Percentiles rank a stretch among this genome's conserved stretches.
Conservation (phyloP, 805 yeast genomes). For the Wickerhamomyces sydowiorum region DNA sequence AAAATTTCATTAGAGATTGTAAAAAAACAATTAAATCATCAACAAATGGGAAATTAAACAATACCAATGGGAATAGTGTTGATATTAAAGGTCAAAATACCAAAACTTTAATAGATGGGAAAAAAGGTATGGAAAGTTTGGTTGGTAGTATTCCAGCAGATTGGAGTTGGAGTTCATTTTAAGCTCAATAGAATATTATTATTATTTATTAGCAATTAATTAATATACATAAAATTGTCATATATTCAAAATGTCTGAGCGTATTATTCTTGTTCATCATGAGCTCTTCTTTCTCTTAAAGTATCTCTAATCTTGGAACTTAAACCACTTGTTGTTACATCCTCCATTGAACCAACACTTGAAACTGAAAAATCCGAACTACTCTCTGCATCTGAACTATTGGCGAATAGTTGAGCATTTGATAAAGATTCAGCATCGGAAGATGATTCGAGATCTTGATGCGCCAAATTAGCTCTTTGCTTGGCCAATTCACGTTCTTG, state of each 20-base stretch:
- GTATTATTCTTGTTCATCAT: background rate
- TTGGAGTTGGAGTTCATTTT: slow-evolving; percentile 78
- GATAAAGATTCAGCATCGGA: slow-evolving; percentile 44
- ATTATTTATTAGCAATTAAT: background rate
- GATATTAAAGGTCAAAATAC: slow-evolving; percentile 17
- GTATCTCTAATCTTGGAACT: slow-evolving; percentile 22
- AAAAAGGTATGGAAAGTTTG: slow-evolving; percentile 22
- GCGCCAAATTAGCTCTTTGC: slow-evolving; percentile 4
- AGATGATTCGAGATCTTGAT: slow-evolving; percentile 18
- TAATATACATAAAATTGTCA: background rate
- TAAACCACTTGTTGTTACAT: slow-evolving; percentile 16
- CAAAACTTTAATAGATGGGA: slow-evolving; percentile 13
- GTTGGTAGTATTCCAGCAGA: slow-evolving; percentile 60
- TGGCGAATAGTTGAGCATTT: slow-evolving; percentile 37
- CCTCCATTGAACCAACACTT: slow-evolving; percentile 8
- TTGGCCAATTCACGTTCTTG: slow-evolving; percentile 10
- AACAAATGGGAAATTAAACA: slow-evolving; percentile 9
- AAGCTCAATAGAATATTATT: slow-evolving; percentile 5
- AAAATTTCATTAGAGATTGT: slow-evolving; percentile 37
- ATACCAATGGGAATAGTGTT: slow-evolving; percentile 1
- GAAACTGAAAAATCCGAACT: slow-evolving; percentile 23
- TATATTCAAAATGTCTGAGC: no score
- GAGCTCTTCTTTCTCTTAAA: slow-evolving; percentile 22
- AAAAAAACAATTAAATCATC: no score
- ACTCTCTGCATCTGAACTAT: slow-evolving; percentile 30